Conservation (phyloP, 2,329 filamentous ascomycete species). For the Dactylellina cionopaga region DNA sequence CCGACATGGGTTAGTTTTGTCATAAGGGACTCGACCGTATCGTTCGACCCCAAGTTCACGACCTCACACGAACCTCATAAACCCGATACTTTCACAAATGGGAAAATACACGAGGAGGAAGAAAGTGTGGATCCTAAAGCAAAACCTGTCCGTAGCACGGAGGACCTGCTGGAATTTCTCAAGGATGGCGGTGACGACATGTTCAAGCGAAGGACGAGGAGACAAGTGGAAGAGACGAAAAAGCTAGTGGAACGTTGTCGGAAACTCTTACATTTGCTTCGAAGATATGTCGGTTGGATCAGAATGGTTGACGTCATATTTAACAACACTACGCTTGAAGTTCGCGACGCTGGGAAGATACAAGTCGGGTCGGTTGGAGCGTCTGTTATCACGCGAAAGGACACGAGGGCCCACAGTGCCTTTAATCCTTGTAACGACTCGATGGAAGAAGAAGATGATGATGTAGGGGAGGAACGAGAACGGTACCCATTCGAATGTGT, state of each 20-base stretch:
- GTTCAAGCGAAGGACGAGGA: conserved; percentile 51
- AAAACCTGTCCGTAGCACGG: conserved; percentile 48
- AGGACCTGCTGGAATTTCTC: conserved; percentile 54
- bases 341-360: conserved; percentile 83
- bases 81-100: conserved; percentile 53
- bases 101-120: conserved; percentile 47
- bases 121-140: conserved; percentile 50
- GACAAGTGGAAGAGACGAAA: conserved; percentile 56
- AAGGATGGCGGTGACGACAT: conserved; percentile 50
- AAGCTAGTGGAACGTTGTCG: conserved; percentile 41
- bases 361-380: conserved; percentile 86
- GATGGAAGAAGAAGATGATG: conserved; percentile 64
- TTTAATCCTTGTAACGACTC: conserved; percentile 81
- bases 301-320: conserved; percentile 88
- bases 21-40: conserved; percentile 83
- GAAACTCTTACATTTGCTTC: conserved; percentile 72
- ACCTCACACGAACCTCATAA: conserved; percentile 14
- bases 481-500: conserved; percentile 93
- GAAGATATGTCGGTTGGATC: conserved; percentile 87
- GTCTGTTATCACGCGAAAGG: conserved; percentile 87
- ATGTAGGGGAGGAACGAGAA: background rate
- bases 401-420: conserved; percentile 87
- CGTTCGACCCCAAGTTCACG: conserved; percentile 70
- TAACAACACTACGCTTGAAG: conserved; percentile 77
- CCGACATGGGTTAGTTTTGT: conserved; percentile 96